These are phyloP conservation scores for Alternaria rosae DNA, from an alignment of 2,329 filamentous ascomycete species.

Conservation along the genomic window DNA sequence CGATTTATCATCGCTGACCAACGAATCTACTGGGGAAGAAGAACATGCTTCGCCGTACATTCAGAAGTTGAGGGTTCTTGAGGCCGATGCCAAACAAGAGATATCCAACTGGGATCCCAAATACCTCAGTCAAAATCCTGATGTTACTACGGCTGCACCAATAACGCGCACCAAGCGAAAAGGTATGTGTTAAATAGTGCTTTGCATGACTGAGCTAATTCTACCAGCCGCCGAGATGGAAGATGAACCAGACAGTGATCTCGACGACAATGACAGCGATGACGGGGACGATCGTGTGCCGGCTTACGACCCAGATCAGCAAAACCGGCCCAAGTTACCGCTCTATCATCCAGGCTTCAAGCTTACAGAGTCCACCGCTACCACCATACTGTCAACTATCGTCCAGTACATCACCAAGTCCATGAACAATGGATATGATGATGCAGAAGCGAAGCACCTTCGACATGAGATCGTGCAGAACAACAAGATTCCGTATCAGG, in stretches of 20 bases:
- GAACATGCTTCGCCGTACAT: background rate
- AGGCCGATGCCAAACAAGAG: background rate
- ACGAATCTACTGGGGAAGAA: background rate
- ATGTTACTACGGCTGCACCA: background rate
- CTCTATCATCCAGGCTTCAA: slow-evolving; percentile 25
- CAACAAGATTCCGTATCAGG: slow-evolving; percentile 3
- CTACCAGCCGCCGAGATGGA: background rate
- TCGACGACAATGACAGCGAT: background rate
- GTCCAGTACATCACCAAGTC: background rate
- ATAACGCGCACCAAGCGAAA: slow-evolving; percentile 1
- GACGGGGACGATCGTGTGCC: slow-evolving; percentile 1
- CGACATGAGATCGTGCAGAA: slow-evolving; percentile 1
- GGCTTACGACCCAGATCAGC: slow-evolving; percentile 13
- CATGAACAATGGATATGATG: background rate
- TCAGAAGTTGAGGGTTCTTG: background rate
- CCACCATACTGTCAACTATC: background rate
- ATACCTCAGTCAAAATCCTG: background rate
- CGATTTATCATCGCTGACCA: background rate
- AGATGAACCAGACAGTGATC: background rate
- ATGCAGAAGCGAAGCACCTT: slow-evolving; percentile 14
- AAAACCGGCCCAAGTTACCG: slow-evolving; percentile 16
- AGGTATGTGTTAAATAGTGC: background rate
- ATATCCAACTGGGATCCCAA: background rate
- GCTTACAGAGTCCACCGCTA: background rate
- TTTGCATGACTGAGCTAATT: background rate